Evolutionary conservation across 1,139 yeast genomes (phyloP).

Genomic region (Diutina catenulata): DNA sequence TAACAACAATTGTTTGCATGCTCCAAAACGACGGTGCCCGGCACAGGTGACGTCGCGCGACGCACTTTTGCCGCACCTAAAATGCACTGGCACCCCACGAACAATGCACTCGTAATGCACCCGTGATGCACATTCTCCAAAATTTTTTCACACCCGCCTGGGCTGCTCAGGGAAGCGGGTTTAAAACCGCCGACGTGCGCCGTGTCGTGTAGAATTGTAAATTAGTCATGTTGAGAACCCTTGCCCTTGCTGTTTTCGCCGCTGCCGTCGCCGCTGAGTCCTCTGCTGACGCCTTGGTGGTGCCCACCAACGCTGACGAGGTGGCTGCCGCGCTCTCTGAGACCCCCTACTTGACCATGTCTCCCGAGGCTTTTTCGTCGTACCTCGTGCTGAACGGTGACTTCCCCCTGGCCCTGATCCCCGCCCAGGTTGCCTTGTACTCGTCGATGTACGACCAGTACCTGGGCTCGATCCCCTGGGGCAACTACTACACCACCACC

Average conservation of each 20-base stretch:
- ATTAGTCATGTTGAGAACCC: background rate
- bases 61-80: no score
- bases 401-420: background rate
- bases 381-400: slow-evolving; percentile 1
- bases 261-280: background rate
- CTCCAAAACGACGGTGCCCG: no score
- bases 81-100: no score
- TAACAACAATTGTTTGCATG: no score
- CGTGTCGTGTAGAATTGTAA: no score
- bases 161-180: no score
- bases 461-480: slow-evolving; percentile 3
- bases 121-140: no score
- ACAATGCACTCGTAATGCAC: no score
- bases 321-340: background rate
- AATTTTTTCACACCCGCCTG: no score
- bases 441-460: slow-evolving; percentile 4
- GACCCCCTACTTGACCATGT: slow-evolving; percentile 3
- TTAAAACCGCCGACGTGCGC: no score
- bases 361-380: slow-evolving; percentile 4
- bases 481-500: background rate
- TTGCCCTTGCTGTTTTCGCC: background rate
- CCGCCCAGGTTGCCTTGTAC: slow-evolving; percentile 2
- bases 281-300: background rate
- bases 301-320: background rate
- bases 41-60: no score